Conservation (phyloP, 2,329 filamentous ascomycete species). For the Cadophora gregata region DNA sequence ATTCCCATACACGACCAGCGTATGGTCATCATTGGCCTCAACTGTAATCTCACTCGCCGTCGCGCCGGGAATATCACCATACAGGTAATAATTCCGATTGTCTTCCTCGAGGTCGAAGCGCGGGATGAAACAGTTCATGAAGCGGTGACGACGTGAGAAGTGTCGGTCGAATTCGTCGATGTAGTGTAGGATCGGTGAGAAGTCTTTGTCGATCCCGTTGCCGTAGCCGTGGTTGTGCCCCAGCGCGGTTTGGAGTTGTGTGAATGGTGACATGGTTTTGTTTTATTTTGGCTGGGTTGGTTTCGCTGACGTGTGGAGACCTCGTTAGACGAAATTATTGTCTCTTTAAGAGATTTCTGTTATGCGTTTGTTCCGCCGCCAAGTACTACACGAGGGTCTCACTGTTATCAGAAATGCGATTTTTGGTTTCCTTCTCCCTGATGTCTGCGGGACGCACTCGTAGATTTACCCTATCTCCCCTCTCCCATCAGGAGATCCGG, state of each 20-base stretch:
- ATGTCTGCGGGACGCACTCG: not conserved
- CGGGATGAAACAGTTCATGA: constrained; percentile 30
- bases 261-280: constrained; percentile 23
- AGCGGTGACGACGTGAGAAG: constrained; percentile 28
- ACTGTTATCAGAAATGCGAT: too few species aligned
- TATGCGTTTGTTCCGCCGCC: too few species aligned
- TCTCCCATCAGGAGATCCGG: not conserved
- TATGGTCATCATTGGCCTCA: constrained; percentile 29
- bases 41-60: constrained; percentile 27
- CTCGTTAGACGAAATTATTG: not conserved
- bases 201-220: constrained; percentile 26
- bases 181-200: constrained; percentile 28
- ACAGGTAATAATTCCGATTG: constrained; percentile 24
- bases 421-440: too few species aligned
- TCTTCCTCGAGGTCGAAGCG: constrained; percentile 32
- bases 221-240: constrained; percentile 9
- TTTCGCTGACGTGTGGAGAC: not conserved
- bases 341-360: not conserved
- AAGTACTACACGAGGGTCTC: too few species aligned
- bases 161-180: constrained; percentile 32
- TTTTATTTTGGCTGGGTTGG: not conserved
- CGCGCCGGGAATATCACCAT: constrained; percentile 31
- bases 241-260: constrained; percentile 15
- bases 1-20: constrained; percentile 27
- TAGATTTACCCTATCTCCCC: not conserved